Conservation (phyloP, 1,284 basidiomycete genomes). For the Xerocomus nothofagi region DNA sequence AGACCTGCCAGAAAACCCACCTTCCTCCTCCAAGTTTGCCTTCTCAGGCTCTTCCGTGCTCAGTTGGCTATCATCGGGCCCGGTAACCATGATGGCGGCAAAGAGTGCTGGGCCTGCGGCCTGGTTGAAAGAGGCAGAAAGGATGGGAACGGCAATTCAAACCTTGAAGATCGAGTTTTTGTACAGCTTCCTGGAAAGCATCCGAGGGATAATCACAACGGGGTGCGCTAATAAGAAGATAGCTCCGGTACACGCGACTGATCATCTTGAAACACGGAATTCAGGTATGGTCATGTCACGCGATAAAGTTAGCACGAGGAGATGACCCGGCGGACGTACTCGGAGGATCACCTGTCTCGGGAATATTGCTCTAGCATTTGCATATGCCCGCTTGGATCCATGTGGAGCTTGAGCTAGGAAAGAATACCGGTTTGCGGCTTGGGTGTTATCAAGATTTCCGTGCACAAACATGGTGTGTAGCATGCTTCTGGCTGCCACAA, state of each 20-base stretch:
- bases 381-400: background rate
- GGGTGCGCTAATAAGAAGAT: conserved; percentile 10
- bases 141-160: background rate
- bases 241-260: conserved; percentile 1
- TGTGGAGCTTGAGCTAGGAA: background rate
- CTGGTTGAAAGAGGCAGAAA: background rate
- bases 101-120: too few relatives aligned
- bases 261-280: conserved; percentile 2
- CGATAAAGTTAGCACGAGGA: background rate
- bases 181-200: background rate
- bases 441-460: too few relatives aligned
- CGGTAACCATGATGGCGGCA: conserved; percentile 13
- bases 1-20: background rate
- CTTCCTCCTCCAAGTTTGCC: background rate
- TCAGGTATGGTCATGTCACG: background rate
- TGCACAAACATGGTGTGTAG: too few relatives aligned
- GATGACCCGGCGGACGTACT: background rate
- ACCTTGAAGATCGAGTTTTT: background rate
- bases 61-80: background rate
- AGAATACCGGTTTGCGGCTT: too few relatives aligned
- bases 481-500: too few relatives aligned
- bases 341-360: background rate
- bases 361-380: background rate
- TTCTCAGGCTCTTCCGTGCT: conserved; percentile 19
- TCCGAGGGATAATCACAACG: background rate